phyloP scores from a whole-genome alignment of 2,329 filamentous ascomycete genomes.

The Samsoniella hepiali region DNA sequence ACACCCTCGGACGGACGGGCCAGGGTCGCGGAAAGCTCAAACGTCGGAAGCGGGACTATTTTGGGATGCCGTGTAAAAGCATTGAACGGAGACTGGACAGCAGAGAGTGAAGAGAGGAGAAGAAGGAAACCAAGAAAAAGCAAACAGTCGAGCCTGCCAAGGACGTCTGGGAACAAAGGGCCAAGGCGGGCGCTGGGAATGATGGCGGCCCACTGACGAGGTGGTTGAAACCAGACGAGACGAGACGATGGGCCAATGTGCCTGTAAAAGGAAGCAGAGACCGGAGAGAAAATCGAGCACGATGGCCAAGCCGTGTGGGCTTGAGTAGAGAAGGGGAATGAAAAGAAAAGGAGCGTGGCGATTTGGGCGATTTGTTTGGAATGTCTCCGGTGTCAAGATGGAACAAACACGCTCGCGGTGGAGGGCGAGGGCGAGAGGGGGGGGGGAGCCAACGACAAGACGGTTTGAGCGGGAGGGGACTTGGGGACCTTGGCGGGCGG shows the following conservation, averaged over 20 bases:
- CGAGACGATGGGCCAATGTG: neutral
- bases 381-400: slow-evolving; percentile 4
- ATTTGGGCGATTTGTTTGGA: slow-evolving; percentile 11
- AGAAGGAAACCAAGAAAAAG: neutral
- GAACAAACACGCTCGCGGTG: slow-evolving; percentile 4
- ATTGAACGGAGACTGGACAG: neutral
- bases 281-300: neutral
- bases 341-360: neutral
- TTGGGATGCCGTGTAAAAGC: neutral
- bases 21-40: neutral
- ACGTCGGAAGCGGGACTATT: neutral
- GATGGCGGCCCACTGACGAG: neutral
- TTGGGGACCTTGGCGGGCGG: neutral
- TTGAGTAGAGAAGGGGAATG: slow-evolving; percentile 1
- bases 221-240: neutral
- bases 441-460: neutral
- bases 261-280: neutral
- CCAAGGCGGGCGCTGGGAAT: neutral
- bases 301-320: neutral
- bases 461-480: neutral
- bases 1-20: neutral
- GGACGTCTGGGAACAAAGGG: neutral
- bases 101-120: neutral
- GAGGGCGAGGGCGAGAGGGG: neutral
- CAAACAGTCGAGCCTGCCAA: neutral